These are phyloP conservation scores for Trametes pubescens DNA, from an alignment of 1,284 basidiomycete species.

Conservation along the genomic window DNA sequence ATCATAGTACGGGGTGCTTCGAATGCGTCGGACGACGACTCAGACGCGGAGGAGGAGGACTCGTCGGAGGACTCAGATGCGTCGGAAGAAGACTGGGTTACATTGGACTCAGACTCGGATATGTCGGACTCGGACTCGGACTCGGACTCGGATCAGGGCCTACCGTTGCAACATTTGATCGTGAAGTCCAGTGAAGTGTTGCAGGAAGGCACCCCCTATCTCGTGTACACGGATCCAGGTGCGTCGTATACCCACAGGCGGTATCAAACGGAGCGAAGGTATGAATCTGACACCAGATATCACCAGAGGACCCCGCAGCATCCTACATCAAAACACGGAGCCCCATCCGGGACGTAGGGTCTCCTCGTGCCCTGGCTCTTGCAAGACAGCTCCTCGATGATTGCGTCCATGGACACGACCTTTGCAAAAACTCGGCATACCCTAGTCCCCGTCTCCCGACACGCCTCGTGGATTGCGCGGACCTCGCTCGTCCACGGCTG, in stretches of 20 bases:
- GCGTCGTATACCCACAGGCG: too few relatives aligned
- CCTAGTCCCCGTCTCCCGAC: slow-evolving; percentile 7
- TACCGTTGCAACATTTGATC: too few relatives aligned
- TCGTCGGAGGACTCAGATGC: too few relatives aligned
- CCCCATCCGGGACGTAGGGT: background rate
- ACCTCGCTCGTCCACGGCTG: slow-evolving; percentile 3
- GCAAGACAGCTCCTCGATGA: background rate
- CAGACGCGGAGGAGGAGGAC: too few relatives aligned
- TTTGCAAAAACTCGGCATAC: background rate
- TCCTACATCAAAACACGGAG: background rate
- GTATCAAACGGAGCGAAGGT: background rate
- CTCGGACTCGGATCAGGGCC: too few relatives aligned
- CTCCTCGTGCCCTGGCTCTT: background rate
- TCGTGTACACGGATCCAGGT: background rate
- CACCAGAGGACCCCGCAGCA: slow-evolving; percentile 17
- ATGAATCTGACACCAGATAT: background rate
- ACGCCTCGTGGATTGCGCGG: slow-evolving; percentile 18
- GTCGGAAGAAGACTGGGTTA: too few relatives aligned
- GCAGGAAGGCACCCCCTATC: too few relatives aligned
- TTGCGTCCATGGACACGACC: slow-evolving; percentile 2
- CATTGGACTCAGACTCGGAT: too few relatives aligned
- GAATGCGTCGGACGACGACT: background rate
- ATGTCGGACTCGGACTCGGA: too few relatives aligned
- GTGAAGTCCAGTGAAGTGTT: too few relatives aligned
- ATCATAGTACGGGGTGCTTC: background rate